Base-by-base conservation (phyloP, 768 basidiomycete species). In the Rhizopogon vinicolor region DNA sequence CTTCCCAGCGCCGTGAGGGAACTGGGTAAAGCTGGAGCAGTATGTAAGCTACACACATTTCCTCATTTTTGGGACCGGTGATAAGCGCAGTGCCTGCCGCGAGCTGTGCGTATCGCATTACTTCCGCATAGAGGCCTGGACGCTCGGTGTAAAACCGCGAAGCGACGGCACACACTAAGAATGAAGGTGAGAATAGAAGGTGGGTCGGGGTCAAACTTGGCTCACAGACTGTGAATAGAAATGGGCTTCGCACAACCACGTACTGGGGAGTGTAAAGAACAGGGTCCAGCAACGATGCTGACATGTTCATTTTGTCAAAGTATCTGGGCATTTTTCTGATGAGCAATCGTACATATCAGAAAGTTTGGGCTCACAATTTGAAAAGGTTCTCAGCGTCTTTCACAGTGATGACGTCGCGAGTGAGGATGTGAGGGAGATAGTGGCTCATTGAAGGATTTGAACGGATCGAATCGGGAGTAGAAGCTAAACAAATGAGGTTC, bases 211-310 rank as follows among this genome's bases (percentile, higher is more conserved):
- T 28, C 33, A 49, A 14, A n/a, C 14, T 25, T 44, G 60, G 83
- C 85, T 81, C 62, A 92, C 90, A 82, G 55, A 93, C 91, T 33
- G 94, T 95, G 71, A 96, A 93, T 39, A 98, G 69, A 75, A 96
- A 96, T 3, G 93, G 91, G 62, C 88, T 91, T 19, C 94, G 83
- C 69, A 85, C 84, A 60, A 85, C 87, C 1, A 90, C 89, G 59
- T 78, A 80, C 52, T 87, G 86, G 5, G 93, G 87, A 0, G 91
- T 93, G 65, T 98, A 94, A 19, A 96, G 78, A 33, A 81, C 78
- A 9, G 88, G 86, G 61, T 95, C 93, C 19, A 96, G 74, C 25
- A 96, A 67, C 2, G 86, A 92, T 18, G 91, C 72, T 0, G 89
- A 91, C 7, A 82, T 73, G 62, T 92, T 92, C 81, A 93, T 90